Base-by-base conservation (phyloP, 2,329 filamentous ascomycete species). In the Colletotrichum spinosum region DNA sequence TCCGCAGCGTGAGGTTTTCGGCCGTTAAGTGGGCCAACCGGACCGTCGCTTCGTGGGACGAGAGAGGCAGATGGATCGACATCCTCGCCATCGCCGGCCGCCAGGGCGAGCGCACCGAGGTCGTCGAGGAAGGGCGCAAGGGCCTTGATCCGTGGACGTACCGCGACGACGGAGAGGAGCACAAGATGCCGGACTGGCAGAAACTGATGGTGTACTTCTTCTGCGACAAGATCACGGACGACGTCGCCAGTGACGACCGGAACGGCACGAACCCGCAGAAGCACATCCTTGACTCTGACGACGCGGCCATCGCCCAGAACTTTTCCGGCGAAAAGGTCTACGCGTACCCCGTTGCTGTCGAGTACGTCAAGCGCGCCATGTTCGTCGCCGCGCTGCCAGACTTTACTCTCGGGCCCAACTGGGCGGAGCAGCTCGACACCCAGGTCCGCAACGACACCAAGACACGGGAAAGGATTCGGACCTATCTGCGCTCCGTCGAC, bases 21-120 rank as follows among this genome's bases (percentile, higher is more conserved):
- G 90, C 90, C 33, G 90, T 96, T 8, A 92, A 96, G 63, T 97
- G 95, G 83, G 93, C 93, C 10, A 98, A 98, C 74, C 87, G 92
- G 55, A 97, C 93, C 72, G 82, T 99, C 6, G 87, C 91, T 1
- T 97, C 93, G 71, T 84, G 84, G 17, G 93, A 97, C 72, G 84
- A 93, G 9, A 83, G 90, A 42, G 96, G 89, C 34, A 88, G 96
- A 53, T 97, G 93, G 92, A 92, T 97, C 51, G 89, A 97, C 75
- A 86, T 98, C 13, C 83, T 97, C 54, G 95, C 94, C 8, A 81
- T 96, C 8, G 88, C 87, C 13, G 89, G 89, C 11, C 84, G 84
- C 3, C 77, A 80, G 3, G 86, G 88, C 55, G 91, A 94, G 74
- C 87, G 92, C 50, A 91, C 90, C 66, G 95, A 98, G 73, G 89